These are phyloP conservation scores for Hypoxylon crocopeplum DNA, from an alignment of 495 filamentous ascomycete genomes.

Conservation along the genomic window DNA sequence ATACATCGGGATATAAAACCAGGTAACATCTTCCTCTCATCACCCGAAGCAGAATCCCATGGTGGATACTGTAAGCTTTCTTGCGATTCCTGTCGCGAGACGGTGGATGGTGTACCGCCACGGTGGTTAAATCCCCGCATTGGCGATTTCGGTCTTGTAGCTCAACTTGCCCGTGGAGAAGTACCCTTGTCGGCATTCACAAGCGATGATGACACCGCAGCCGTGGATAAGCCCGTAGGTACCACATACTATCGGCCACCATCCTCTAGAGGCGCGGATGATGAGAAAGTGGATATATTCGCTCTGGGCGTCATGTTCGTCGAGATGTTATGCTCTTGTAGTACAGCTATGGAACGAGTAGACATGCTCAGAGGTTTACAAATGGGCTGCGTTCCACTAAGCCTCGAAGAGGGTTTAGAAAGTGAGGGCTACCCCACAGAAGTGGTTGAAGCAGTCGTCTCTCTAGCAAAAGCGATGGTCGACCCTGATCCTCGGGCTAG, in stretches of 20 bases:
- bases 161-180: slow-evolving; percentile 54
- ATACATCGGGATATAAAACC: slow-evolving; percentile 99
- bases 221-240: slow-evolving; percentile 17
- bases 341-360: slow-evolving; percentile 62
- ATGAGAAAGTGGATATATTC: slow-evolving; percentile 62
- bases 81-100: slow-evolving; percentile 40
- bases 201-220: background rate
- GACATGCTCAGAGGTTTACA: slow-evolving; percentile 56
- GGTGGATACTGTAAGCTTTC: slow-evolving; percentile 37
- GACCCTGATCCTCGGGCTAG: slow-evolving; percentile 47
- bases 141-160: slow-evolving; percentile 63
- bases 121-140: slow-evolving; percentile 60
- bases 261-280: slow-evolving; percentile 42
- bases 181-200: slow-evolving; percentile 14
- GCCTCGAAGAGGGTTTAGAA: slow-evolving; percentile 14
- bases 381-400: slow-evolving; percentile 25
- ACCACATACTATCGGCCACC: slow-evolving; percentile 41
- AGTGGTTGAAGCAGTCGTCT: slow-evolving; percentile 49
- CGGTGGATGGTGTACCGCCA: slow-evolving; percentile 2
- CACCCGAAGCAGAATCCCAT: slow-evolving; percentile 25
- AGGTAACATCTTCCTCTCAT: slow-evolving; percentile 94
- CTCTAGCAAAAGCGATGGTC: slow-evolving; percentile 57
- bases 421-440: slow-evolving; percentile 41
- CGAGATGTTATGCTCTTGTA: slow-evolving; percentile 57
- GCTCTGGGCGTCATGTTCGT: slow-evolving; percentile 62